A percentile compares a stretch with the other conserved stretches of the same genome.
phyloP scores from a whole-genome alignment of 495 filamentous ascomycete species.

The Neurospora sp. region DNA sequence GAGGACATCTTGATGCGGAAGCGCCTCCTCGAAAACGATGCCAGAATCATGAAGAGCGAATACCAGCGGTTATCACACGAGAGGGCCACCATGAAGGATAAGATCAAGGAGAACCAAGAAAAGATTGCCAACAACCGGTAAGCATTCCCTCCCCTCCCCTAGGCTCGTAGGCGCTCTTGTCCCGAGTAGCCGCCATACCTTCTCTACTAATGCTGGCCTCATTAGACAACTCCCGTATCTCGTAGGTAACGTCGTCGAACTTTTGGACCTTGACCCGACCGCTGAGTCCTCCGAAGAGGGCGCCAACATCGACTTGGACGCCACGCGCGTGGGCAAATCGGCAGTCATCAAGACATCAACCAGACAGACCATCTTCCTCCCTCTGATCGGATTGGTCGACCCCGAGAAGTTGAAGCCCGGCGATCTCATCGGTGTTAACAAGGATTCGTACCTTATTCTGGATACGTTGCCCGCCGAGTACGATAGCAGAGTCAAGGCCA shows the following conservation, averaged over 20 bases:
- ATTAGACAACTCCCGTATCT: conserved; percentile 91
- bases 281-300: conserved; percentile 94
- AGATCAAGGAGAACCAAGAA: conserved; percentile 97
- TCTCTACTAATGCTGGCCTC: conserved; percentile 9
- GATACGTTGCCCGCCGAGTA: conserved; percentile 99
- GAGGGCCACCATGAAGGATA: conserved; percentile 88
- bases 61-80: conserved; percentile 89
- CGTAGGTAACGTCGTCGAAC: conserved; percentile 95
- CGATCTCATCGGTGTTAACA: conserved; percentile 97
- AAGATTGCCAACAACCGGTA: conserved; percentile 99
- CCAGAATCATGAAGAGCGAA: conserved; percentile 97
- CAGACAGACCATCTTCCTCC: conserved; percentile 96
- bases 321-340: conserved; percentile 92
- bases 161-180: conserved; percentile 1
- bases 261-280: conserved; percentile 91
- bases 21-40: conserved; percentile 90
- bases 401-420: conserved; percentile 85
- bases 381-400: conserved; percentile 94
- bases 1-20: conserved; percentile 81
- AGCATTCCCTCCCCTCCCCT: conserved; percentile 8
- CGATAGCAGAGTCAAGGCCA: conserved; percentile 97
- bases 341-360: conserved; percentile 99
- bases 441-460: conserved; percentile 97
- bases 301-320: conserved; percentile 96
- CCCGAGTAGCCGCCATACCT: conserved; percentile 1